A percentile compares a stretch with the other conserved stretches of the same genome.
Evolutionary conservation across 2,329 filamentous ascomycete species (phyloP).

Genomic region (Cercospora sp.): DNA sequence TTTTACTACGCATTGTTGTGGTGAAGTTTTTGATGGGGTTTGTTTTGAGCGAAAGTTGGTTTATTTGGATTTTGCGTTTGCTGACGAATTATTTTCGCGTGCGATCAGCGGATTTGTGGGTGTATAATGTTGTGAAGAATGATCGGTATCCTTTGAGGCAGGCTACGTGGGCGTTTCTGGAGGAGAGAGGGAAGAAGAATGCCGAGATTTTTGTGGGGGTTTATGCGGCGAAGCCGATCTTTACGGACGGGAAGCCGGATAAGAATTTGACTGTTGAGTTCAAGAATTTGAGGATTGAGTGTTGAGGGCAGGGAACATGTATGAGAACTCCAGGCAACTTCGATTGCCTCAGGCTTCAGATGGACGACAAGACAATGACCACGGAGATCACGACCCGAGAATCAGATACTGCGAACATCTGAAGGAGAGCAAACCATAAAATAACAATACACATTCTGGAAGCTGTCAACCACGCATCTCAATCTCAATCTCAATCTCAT

Average conservation of each 20-base stretch:
- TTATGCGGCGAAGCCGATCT: constrained; percentile 24
- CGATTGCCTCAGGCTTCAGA: background rate
- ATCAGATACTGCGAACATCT: background rate
- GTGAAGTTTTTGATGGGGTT: background rate
- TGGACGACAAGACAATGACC: background rate
- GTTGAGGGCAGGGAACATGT: background rate
- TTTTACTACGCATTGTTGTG: background rate
- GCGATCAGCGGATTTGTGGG: constrained; percentile 55
- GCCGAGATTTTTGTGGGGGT: constrained; percentile 23
- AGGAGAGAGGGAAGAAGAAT: constrained; percentile 21
- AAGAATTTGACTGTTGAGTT: constrained; percentile 23
- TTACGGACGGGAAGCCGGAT: constrained; percentile 7
- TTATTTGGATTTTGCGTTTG: background rate
- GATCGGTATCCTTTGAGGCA: constrained; percentile 44
- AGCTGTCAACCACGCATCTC: background rate
- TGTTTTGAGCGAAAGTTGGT: background rate
- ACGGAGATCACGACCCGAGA: background rate
- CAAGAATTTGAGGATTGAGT: constrained; percentile 20
- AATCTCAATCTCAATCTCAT: background rate
- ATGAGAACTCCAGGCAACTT: no score
- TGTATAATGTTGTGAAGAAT: constrained; percentile 52
- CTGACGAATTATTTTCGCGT: background rate
- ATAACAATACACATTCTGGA: background rate
- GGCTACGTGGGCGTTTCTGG: constrained; percentile 24
- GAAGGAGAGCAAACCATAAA: background rate